Evolutionary conservation across 1,284 basidiomycete species (phyloP).

Genomic region (Boletus sp.): DNA sequence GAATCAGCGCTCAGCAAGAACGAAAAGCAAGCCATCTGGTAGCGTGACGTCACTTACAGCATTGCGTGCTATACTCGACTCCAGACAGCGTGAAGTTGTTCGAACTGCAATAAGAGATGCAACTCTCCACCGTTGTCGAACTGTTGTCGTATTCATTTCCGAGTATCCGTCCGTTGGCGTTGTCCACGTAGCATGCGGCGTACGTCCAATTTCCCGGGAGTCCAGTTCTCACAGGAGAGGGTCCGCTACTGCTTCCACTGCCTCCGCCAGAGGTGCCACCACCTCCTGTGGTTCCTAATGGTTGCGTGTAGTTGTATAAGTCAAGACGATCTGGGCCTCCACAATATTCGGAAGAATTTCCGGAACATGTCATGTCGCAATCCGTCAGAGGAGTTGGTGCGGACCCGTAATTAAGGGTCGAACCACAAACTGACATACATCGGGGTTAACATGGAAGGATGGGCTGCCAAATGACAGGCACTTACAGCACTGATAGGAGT

Average conservation of each 20-base stretch:
- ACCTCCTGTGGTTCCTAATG: background rate
- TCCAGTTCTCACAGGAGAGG: slow-evolving; percentile 2
- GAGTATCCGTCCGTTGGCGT: slow-evolving; percentile 49
- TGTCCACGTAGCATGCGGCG: slow-evolving; percentile 42
- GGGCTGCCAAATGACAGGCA: slow-evolving; percentile 7
- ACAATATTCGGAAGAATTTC: slow-evolving; percentile 58
- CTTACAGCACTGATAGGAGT: slow-evolving; percentile 47
- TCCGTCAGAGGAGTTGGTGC: slow-evolving; percentile 42
- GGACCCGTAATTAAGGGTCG: slow-evolving; percentile 43
- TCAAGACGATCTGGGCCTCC: slow-evolving; percentile 53
- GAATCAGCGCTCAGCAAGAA: slow-evolving; percentile 3
- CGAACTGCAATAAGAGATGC: slow-evolving; percentile 42
- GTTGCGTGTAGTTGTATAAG: slow-evolving; percentile 21
- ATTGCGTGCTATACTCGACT: slow-evolving; percentile 44
- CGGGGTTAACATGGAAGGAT: background rate
- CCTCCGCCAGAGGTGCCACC: background rate
- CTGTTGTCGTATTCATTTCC: slow-evolving; percentile 30
- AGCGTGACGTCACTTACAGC: slow-evolving; percentile 44
- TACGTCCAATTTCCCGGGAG: slow-evolving; percentile 51
- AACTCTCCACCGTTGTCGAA: slow-evolving; percentile 43
- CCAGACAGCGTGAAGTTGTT: slow-evolving; percentile 47
- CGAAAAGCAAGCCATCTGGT: no score
- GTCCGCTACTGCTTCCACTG: background rate
- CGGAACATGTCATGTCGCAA: slow-evolving; percentile 63
- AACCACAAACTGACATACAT: slow-evolving; percentile 48